A percentile compares a stretch with the other conserved stretches of the same genome.
Conservation (phyloP, 2,329 filamentous ascomycete genomes). For the Myriosclerotinia curreyana region DNA sequence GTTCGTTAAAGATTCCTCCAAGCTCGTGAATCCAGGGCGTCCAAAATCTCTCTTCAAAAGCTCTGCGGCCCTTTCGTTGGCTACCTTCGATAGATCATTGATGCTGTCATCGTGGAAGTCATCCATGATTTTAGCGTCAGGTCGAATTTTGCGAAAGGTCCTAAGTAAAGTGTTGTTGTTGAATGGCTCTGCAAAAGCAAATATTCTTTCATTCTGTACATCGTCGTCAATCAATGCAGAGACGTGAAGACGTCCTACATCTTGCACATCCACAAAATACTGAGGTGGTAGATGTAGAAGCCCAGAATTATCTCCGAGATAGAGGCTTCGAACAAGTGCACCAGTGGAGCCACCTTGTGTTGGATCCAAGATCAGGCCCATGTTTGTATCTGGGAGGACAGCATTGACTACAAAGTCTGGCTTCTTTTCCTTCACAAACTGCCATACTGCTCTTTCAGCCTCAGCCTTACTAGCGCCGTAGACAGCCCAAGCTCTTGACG, state of each 20-base stretch:
- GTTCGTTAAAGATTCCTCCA: slow-evolving; percentile 18
- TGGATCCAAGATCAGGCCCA: slow-evolving; percentile 27
- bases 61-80: slow-evolving; percentile 26
- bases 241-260: slow-evolving; percentile 37
- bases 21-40: slow-evolving; percentile 11
- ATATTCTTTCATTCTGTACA: slow-evolving; percentile 34
- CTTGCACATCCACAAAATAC: slow-evolving; percentile 41
- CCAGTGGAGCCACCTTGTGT: slow-evolving; percentile 30
- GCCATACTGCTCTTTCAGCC: slow-evolving; percentile 43
- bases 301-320: slow-evolving; percentile 26
- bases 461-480: slow-evolving; percentile 44
- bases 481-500: slow-evolving; percentile 25
- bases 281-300: slow-evolving; percentile 10
- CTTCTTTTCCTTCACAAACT: slow-evolving; percentile 40
- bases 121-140: slow-evolving; percentile 31
- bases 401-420: slow-evolving; percentile 36
- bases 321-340: slow-evolving; percentile 28
- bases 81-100: slow-evolving; percentile 29
- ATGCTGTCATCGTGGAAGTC: slow-evolving; percentile 29
- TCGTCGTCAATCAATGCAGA: slow-evolving; percentile 35
- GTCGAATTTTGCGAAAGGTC: slow-evolving; percentile 32
- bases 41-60: slow-evolving; percentile 28
- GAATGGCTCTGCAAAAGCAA: slow-evolving; percentile 32
- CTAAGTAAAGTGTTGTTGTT: slow-evolving; percentile 28
- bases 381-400: slow-evolving; percentile 29